Evolutionary conservation across 257 asterid genomes (phyloP), one percentile per base, ranked within the genome.

Genomic region (Petunia axillaris): DNA sequence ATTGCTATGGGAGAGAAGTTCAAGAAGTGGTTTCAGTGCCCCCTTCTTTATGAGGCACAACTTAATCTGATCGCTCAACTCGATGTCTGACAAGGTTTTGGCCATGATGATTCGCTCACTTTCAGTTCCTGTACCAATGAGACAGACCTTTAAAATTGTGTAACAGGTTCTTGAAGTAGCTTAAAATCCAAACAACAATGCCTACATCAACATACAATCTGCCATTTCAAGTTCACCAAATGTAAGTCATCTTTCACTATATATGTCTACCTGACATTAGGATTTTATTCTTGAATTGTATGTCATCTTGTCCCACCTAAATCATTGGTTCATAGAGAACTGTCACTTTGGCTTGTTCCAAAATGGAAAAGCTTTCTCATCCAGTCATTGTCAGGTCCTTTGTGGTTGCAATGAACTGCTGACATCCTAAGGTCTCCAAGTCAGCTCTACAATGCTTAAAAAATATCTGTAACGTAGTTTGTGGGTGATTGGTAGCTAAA

Each of bases 51-150:
- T 77, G 25, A 88, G 87, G 36, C 82, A 66, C 25, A 83, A 57
- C 84, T 86, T 88, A 85, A 83, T 75, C 67, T 86, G 85, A 81
- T 86, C 89, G 35, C 89, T 88, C 82, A 88, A 77, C 87, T 86
- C 85, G 40, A 86, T 77, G 50, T 86, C 83, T 6, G 89, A 86
- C 75, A 88, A 78, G 65, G 89, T 82, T 25, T 58, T 81, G 2
- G 87, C 89, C 91, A 88, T 88, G 44, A 52, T 71, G 57, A 85
- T 75, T 76, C 81, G 85, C 64, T 76, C 50, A 13, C 60, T 41
- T 66, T 53, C 81, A 9, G 87, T 79, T 63, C 86, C 91, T 85
- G 83, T 15, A 71, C 36, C 25, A 55, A 64, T 46, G 43, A 46
- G 6, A 65, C 52, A 48, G 60, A 35, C 35, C 60, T 71, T n/a